phyloP scores from a whole-genome alignment of 257 asterid species.

The Nicotiana obtusifolia region DNA sequence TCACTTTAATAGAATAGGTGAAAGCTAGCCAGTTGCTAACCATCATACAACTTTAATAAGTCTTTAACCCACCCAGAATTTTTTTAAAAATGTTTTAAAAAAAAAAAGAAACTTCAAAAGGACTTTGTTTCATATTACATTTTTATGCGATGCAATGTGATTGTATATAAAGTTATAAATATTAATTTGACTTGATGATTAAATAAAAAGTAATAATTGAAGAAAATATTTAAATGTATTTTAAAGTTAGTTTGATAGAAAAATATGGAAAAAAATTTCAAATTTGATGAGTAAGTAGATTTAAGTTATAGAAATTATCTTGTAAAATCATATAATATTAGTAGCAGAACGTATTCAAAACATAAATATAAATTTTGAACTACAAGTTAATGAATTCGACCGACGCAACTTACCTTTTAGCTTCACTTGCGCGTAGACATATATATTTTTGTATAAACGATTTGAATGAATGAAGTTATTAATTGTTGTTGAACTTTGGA shows the following conservation, averaged over 20 bases:
- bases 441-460: neutral
- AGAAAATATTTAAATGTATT: neutral
- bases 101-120: too few relatives aligned
- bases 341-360: too few relatives aligned
- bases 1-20: slow-evolving; percentile 23
- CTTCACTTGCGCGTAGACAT: too few relatives aligned
- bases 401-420: too few relatives aligned
- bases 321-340: too few relatives aligned
- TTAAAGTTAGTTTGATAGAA: neutral
- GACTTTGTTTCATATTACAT: too few relatives aligned
- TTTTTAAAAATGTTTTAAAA: neutral
- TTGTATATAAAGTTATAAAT: neutral
- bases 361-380: too few relatives aligned
- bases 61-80: neutral
- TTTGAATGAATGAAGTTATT: neutral
- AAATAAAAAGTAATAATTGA: too few relatives aligned
- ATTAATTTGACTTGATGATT: neutral
- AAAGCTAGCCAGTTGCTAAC: slow-evolving; percentile 28
- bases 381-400: too few relatives aligned
- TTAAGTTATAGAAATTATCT: too few relatives aligned
- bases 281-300: too few relatives aligned
- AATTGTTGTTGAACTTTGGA: neutral
- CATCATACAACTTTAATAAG: slow-evolving; percentile 11
- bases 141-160: neutral
- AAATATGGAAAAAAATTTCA: too few relatives aligned